Conservation (phyloP, 768 basidiomycete genomes). For the Clathrus columnatus region DNA sequence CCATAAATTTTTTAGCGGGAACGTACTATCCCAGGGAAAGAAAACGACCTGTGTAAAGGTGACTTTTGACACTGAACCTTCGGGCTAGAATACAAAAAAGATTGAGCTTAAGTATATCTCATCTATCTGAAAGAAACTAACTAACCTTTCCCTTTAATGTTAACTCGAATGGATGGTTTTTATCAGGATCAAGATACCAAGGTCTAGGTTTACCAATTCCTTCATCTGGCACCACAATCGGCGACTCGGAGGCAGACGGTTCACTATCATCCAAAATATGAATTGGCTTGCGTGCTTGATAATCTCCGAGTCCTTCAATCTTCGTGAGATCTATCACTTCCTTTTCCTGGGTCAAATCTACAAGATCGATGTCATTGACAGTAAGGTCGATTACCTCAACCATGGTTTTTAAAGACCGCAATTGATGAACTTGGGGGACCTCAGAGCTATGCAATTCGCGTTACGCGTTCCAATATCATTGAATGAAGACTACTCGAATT, state of each 20-base stretch:
- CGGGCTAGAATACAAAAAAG: conserved; percentile 11
- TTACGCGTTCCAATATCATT: too few relatives aligned
- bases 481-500: too few relatives aligned
- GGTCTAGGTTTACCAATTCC: neutral
- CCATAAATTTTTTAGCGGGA: conserved; percentile 33
- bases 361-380: neutral
- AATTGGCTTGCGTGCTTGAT: neutral
- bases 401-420: neutral
- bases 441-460: neutral
- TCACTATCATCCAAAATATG: neutral
- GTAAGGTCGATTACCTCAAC: neutral
- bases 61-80: conserved; percentile 15
- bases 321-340: neutral
- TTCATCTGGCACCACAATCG: neutral
- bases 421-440: neutral
- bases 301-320: too few relatives aligned
- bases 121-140: conserved; percentile 18
- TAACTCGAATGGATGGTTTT: conserved; percentile 34
- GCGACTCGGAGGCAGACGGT: neutral
- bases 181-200: conserved; percentile 31
- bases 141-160: conserved; percentile 37
- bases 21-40: conserved; percentile 32
- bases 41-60: conserved; percentile 33
- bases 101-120: too few relatives aligned
- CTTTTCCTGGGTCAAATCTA: neutral